Base-by-base conservation (phyloP, 352 stramenopile species). In the Pythium aristosporum region DNA sequence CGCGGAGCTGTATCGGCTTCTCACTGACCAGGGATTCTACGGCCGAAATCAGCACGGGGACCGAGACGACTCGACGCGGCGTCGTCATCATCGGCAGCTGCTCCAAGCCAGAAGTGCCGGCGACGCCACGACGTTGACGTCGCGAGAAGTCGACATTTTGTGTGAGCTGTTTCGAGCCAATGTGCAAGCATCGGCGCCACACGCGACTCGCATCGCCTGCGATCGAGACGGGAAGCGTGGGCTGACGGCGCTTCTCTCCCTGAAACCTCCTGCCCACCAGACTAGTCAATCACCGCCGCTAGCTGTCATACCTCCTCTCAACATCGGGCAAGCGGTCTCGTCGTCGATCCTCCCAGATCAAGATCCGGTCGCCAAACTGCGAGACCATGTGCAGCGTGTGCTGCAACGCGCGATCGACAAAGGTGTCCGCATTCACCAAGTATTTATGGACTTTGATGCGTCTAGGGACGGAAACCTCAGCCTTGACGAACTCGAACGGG, bases 1-100 rank as follows among this genome's bases (percentile, higher is more conserved):
- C 20, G 61, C 80, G 7, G 88, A 97, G 32, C 68, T 97, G 15
- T 69, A 73, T 63, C 75, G 73, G 11, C 52, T 93, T 15, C 67
- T 96, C 6, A 73, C 76, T 0, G 69, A 83, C 61, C 74, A 92
- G 55, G 79, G 80, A 2, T 89, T 92, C 43, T 91, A 92, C 61
- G 69, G 68, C 9, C 50, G 59, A 49, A 23, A 44, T n/a, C 34
- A 34, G 11, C 34, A 13, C 13, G 32, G 36, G 25, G 15, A 5
- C 7, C 56, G 48, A 9, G 42, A 61, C 25, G 44, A 49, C 52
- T 36, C 32, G 10, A n/a, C 51, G 16, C 42, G 50, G 12, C 21
- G 48, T 47, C n/a, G 50, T 11, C 66, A 73, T 21, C 62, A 57
- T 28, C 69, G 56, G 11, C 63, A 69, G 15, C 62, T 64, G 11